Evolutionary conservation across 2,329 filamentous ascomycete species (phyloP), one percentile per base, ranked within the genome.

Genomic region (Metarhizium sp.): DNA sequence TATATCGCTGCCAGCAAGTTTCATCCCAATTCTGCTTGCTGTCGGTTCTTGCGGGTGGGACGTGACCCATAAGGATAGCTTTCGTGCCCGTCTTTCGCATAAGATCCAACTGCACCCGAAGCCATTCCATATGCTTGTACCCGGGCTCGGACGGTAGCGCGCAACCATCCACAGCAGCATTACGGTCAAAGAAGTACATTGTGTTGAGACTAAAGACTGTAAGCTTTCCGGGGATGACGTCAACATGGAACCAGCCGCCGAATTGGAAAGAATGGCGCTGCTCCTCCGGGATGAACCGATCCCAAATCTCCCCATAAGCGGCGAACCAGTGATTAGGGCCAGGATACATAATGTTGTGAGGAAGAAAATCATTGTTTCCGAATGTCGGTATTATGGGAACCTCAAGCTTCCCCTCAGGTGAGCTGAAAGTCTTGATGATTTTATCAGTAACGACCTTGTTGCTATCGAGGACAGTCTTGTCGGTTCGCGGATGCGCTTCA

Each of bases 1-100:
- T 88, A 71, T 96, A 99, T 68, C 95, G 96, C 69, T 96, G 92
- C 92, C 92, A 99, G 73, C 94, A 99, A 0, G 88, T 91, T 75
- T 97, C 92, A 61, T 96, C 91, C 94, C 94, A 99, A 59, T 84
- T 85, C 64, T 84, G 81, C 76, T 97, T 97, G 71, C 84, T 87
- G 40, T 84, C 79, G 1, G 92, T 94, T 58, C 92, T 80, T 1
- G 92, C 92, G 0, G 94, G 94, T 1, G 94, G 92, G 4, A 99
- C 91, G 70, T 99, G 94, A 2, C 94, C 92, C 63, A 89, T 95
- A 53, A 99, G 73, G 53, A 99, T 96, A 14, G 88, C 94, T 73
- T 97, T 97, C 85, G 96, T 90, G 47, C 88, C 86, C 53, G 90
- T 84, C 34, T 86, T 78, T 52, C 94, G 87, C 69, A 97, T 75